Evolutionary conservation across 345 rosid genomes (phyloP).

Genomic region (Lepidium aucheri): DNA sequence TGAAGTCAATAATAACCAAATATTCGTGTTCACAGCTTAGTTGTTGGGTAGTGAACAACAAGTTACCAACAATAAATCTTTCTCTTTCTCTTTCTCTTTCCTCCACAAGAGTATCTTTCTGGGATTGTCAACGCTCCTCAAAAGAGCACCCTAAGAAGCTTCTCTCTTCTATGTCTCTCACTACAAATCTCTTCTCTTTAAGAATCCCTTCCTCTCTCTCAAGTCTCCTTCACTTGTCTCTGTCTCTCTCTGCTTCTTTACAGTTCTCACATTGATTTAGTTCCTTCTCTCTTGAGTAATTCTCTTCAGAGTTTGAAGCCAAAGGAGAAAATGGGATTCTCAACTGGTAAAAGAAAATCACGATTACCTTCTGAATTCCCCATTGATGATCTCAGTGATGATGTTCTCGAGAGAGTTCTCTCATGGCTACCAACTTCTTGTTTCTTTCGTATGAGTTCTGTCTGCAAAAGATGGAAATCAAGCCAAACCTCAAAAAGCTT

Average conservation of each 20-base stretch:
- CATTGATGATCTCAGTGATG: conserved; percentile 67
- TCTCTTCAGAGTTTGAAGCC: too few relatives aligned
- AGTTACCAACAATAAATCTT: conserved; percentile 12
- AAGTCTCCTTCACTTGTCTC: neutral
- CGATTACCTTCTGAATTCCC: conserved; percentile 25
- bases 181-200: conserved; percentile 27
- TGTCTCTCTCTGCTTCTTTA: conserved; percentile 4
- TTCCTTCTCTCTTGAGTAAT: neutral
- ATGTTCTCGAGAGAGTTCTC: conserved; percentile 73
- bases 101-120: conserved; percentile 21
- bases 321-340: conserved; percentile 16
- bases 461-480: conserved; percentile 87
- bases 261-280: neutral
- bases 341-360: conserved; percentile 49
- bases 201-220: conserved; percentile 1
- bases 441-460: conserved; percentile 55
- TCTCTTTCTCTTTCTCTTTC: neutral
- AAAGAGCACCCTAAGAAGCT: conserved; percentile 49
- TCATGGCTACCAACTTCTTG: conserved; percentile 77
- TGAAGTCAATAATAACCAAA: neutral
- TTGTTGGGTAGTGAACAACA: neutral
- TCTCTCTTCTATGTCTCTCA: conserved; percentile 25
- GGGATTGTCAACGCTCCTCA: conserved; percentile 56
- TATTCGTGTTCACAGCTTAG: neutral
- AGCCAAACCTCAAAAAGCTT: conserved; percentile 55